Evolutionary conservation across 176 grass and related monocot genomes (phyloP), one percentile per base, ranked within the genome.

Genomic region (Eragrostis nindensis): DNA sequence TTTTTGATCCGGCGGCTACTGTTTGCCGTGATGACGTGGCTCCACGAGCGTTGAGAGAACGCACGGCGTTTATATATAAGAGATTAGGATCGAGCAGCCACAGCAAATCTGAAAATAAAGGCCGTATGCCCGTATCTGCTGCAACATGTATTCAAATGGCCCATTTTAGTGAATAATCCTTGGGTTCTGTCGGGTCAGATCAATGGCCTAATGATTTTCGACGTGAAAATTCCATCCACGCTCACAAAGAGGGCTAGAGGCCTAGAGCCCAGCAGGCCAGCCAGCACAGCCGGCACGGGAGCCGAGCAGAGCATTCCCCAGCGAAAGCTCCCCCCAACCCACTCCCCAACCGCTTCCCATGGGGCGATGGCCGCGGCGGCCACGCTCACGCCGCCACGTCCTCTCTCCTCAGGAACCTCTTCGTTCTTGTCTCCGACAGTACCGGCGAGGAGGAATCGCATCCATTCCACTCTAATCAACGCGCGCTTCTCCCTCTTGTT

Each of bases 321-420:
- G n/a, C n/a, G n/a, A n/a, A n/a, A n/a, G n/a, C n/a, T n/a, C 14
- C n/a, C 42, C 17, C 42, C 54, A 24, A 0, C n/a, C 49, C 53
- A 18, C 7, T 43, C 59, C 60, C 7, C 17, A 14, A 8, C 53
- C 27, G 60, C 76, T 68, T 70, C 70, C 46, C 24, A 89, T 89
- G 87, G 87, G 52, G 65, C 76, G 52, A 79, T 77, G 75, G 75
- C 81, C 59, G 81, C 75, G 50, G 75, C 86, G 8, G 82, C 87
- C 32, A 70, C 36, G 54, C 70, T 89, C 18, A 74, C 76, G 63
- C 82, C 19, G 70, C 87, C 54, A 54, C 82, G 19, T 89, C 87
- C 62, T 75, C 87, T 7, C 63, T 84, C 30, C 69, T 88, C 75
- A 82, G 68, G 81, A 73, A 73, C 3, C 52, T 63, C 75, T 78